Evolutionary conservation across 805 yeast species (phyloP).

Genomic region (Saturnispora mendoncae): DNA sequence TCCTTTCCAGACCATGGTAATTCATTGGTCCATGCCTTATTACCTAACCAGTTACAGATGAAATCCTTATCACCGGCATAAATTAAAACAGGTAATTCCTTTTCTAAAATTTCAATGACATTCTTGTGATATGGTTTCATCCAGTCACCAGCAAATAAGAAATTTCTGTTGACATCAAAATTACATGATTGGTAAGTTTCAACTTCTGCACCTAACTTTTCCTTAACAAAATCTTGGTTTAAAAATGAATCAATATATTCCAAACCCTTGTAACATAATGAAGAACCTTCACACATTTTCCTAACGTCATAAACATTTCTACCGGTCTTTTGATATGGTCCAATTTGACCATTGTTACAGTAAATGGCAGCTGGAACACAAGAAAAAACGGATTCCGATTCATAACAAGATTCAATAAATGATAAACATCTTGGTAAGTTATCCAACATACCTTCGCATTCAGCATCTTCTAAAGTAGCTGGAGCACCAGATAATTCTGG

Average conservation of each 20-base stretch:
- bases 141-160: constrained; percentile 55
- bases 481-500: constrained; percentile 61
- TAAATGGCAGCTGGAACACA: constrained; percentile 59
- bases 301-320: constrained; percentile 61
- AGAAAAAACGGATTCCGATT: constrained; percentile 44
- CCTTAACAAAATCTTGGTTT: constrained; percentile 45
- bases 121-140: constrained; percentile 53
- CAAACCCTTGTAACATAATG: constrained; percentile 45
- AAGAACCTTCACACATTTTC: constrained; percentile 40
- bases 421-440: constrained; percentile 58
- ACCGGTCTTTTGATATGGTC: constrained; percentile 49
- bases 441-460: constrained; percentile 56
- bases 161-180: constrained; percentile 41
- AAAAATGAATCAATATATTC: constrained; percentile 42
- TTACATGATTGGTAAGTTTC: constrained; percentile 44
- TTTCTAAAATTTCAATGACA: constrained; percentile 51
- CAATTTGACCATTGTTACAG: constrained; percentile 54
- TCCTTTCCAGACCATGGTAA: constrained; percentile 52
- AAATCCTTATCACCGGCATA: constrained; percentile 95
- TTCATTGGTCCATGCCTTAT: constrained; percentile 69
- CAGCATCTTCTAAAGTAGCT: constrained; percentile 59
- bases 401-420: constrained; percentile 59
- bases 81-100: constrained; percentile 67
- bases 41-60: constrained; percentile 91
- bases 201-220: constrained; percentile 47